Base-by-base conservation (phyloP, 75 land plant genomes). In the Chamaecyparis obtusa region DNA sequence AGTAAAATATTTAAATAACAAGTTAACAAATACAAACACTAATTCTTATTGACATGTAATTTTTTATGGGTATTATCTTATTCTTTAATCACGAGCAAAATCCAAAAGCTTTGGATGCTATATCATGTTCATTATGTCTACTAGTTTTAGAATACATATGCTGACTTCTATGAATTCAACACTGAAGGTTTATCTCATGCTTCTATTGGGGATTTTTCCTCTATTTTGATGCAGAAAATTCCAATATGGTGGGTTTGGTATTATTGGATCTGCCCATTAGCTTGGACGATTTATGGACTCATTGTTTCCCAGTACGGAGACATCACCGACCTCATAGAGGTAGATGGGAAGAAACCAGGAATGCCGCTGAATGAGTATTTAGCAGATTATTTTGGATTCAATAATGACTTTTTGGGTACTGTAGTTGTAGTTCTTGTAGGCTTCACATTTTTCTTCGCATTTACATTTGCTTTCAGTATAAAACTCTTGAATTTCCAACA, bases 401-500 rank as follows among this genome's bases (percentile, higher is more conserved):
- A 84, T 35, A 35, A 86, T n/a, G 89, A 90, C 56, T 87, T 91
- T 32, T 71, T 90, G n/a, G 86, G 88, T 17, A 55, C 85, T 37
- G 90, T 88, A 17, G 92, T 85, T 5, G 78, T 43, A 41, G 91
- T 90, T 87, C 89, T 85, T 11, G 83, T 91, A 7, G 90, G 88
- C 8, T 93, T 94, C 75, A 51, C 91, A 0, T 56, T 90, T 39
- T 90, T 93, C 44, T 93, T 94, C 76, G 92, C 94, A 3, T 81
- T 87, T 43, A 78, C 91, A 2, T 94, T 94, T 85, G 94, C 86
- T 8, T 87, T 89, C 35, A 51, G 88, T 55, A 93, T 91, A 30
- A 92, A 93, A 89, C 33, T 71, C 36, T 88, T 97, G 85, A 97
- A 95, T 88, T 97, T 97, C 94, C 96, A 94, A 54, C 91, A 83